These are phyloP conservation scores for Aphanomyces cochlioides DNA, from an alignment of 352 stramenopile species.

Conservation along the genomic window DNA sequence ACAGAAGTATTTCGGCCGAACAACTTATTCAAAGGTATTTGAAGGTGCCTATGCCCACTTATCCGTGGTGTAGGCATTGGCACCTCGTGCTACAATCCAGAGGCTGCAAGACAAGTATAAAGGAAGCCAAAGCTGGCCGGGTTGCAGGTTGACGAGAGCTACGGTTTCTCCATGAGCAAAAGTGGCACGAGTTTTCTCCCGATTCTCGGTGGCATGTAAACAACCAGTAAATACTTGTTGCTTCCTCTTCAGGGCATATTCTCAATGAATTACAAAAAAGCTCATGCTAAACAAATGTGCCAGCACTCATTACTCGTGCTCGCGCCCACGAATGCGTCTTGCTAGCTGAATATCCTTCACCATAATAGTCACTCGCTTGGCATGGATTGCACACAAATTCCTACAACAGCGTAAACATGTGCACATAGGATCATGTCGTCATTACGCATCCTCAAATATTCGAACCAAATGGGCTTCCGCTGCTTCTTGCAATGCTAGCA, in stretches of 20 bases:
- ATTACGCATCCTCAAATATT: constrained; percentile 93
- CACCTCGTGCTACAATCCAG: constrained; percentile 61
- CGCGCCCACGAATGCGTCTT: constrained; percentile 89
- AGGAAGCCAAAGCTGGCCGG: constrained; percentile 54
- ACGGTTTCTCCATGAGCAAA: neutral
- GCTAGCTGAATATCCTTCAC: constrained; percentile 93
- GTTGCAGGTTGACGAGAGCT: constrained; percentile 32
- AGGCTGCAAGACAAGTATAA: constrained; percentile 64
- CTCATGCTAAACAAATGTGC: too few species aligned
- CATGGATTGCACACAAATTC: constrained; percentile 95
- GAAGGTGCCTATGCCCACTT: neutral
- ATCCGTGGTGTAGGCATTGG: constrained; percentile 34
- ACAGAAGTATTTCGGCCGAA: constrained; percentile 50
- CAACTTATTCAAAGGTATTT: constrained; percentile 56
- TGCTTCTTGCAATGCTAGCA: constrained; percentile 92
- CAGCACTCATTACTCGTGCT: neutral
- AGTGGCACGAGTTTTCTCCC: too few species aligned
- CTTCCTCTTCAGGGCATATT: neutral
- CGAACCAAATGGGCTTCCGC: constrained; percentile 93
- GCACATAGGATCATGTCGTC: constrained; percentile 20
- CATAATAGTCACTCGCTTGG: constrained; percentile 95
- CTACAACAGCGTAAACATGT: constrained; percentile 44
- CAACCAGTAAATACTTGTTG: neutral
- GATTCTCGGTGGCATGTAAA: neutral
- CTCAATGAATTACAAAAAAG: neutral